Percentiles rank a stretch among this genome's conserved stretches.
These are phyloP conservation scores for Erodium moschatum DNA, from an alignment of 441 rosid genomes.

Conservation along the genomic window DNA sequence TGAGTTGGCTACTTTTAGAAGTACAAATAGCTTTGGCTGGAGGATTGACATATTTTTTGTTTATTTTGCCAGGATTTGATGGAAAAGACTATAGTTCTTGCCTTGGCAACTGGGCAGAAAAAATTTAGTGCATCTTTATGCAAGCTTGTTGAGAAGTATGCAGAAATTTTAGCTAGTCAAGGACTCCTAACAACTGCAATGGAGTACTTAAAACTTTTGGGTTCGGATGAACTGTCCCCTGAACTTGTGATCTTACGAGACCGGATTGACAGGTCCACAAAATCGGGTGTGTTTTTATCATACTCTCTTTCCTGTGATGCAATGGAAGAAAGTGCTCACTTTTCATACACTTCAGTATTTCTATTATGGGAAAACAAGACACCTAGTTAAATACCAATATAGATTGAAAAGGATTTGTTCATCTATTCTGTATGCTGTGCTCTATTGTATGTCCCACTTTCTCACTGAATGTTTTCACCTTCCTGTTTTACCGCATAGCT, in stretches of 20 bases:
- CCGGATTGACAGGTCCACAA: slow-evolving; percentile 41
- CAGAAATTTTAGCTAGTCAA: slow-evolving; percentile 95
- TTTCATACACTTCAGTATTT: not conserved
- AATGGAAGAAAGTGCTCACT: not conserved
- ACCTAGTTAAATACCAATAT: not conserved
- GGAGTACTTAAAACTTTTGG: slow-evolving; percentile 80
- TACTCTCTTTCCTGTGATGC: not conserved
- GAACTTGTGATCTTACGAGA: slow-evolving; percentile 79
- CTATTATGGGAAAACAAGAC: not conserved
- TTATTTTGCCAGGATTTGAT: slow-evolving; percentile 69
- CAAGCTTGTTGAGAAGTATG: slow-evolving; percentile 97
- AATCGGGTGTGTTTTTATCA: slow-evolving; percentile 1
- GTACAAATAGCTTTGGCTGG: slow-evolving; percentile 10
- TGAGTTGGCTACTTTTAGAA: slow-evolving; percentile 28
- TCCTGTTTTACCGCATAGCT: not conserved
- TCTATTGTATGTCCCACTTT: not conserved
- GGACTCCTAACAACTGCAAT: slow-evolving; percentile 70
- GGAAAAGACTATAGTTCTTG: slow-evolving; percentile 98
- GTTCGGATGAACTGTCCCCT: slow-evolving; percentile 76
- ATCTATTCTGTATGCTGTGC: not conserved
- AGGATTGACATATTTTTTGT: slow-evolving; percentile 14
- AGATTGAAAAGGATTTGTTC: not conserved
- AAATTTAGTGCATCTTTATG: slow-evolving; percentile 80
- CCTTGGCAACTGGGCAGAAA: slow-evolving; percentile 93
- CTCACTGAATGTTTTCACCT: not conserved